Conservation (phyloP, 169 alveolate species). For the Miamiensis avidus region DNA sequence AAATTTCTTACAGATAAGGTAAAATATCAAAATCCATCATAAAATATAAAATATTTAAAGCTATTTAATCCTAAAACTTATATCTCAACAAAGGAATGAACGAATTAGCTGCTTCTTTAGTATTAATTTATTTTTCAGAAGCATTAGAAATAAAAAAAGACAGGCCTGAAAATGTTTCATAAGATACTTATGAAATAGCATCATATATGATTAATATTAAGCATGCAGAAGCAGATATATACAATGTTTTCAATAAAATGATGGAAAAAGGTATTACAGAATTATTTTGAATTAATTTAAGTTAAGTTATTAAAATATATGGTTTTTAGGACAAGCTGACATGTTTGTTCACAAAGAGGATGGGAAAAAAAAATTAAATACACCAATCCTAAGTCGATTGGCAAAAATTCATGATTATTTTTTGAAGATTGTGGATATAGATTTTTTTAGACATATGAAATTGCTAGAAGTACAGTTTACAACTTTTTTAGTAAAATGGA, state of each 20-base stretch:
- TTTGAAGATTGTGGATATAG: slow-evolving; percentile 68
- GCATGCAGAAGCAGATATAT: slow-evolving; percentile 49
- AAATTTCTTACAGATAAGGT: slow-evolving; percentile 88
- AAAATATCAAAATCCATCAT: slow-evolving; percentile 39
- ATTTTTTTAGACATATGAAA: slow-evolving; percentile 73
- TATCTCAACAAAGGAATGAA: slow-evolving; percentile 28
- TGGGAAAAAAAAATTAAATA: slow-evolving; percentile 21
- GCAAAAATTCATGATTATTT: slow-evolving; percentile 34
- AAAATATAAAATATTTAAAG: no score
- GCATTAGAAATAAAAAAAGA: slow-evolving; percentile 21
- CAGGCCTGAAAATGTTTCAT: slow-evolving; percentile 9
- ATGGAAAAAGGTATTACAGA: slow-evolving; percentile 48
- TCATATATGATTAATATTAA: slow-evolving; percentile 21
- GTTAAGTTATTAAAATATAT: background rate
- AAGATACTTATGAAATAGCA: slow-evolving; percentile 11
- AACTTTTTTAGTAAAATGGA: slow-evolving; percentile 82
- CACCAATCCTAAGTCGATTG: slow-evolving; percentile 37
- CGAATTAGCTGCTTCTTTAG: slow-evolving; percentile 44
- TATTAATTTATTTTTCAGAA: slow-evolving; percentile 34
- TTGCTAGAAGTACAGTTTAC: slow-evolving; percentile 71
- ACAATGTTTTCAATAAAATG: slow-evolving; percentile 13
- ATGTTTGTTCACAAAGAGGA: slow-evolving; percentile 15
- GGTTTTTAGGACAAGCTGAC: background rate
- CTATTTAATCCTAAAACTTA: no score
- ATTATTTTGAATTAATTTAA: slow-evolving; percentile 39